Evolutionary conservation across 371 early-diverging fungal genomes (phyloP).

Genomic region (Syncephalastrum racemosum): DNA sequence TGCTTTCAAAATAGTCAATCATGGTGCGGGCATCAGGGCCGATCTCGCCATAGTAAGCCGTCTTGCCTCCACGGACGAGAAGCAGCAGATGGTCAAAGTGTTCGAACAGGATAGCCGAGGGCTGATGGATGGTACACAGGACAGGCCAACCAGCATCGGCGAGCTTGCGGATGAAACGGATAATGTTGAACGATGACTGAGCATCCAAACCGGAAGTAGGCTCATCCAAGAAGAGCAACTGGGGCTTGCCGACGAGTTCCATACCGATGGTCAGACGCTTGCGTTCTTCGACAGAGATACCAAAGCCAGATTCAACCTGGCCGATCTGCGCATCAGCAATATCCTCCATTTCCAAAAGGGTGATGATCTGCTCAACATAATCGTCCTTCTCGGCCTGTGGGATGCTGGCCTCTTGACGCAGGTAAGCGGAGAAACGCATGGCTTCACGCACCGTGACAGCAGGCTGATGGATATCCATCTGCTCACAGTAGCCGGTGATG

Average conservation of each 20-base stretch:
- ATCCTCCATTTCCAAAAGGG: constrained; percentile 57
- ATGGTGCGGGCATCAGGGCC: constrained; percentile 53
- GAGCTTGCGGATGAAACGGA: constrained; percentile 64
- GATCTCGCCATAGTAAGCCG: constrained; percentile 63
- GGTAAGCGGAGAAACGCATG: constrained; percentile 63
- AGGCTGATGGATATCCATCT: constrained; percentile 78
- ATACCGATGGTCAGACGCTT: constrained; percentile 66
- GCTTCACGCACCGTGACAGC: constrained; percentile 63
- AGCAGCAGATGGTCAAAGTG: constrained; percentile 67
- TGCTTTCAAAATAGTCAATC: constrained; percentile 58
- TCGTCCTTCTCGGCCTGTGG: constrained; percentile 54
- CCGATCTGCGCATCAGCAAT: constrained; percentile 57
- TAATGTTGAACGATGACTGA: constrained; percentile 66
- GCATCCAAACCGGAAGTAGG: constrained; percentile 76
- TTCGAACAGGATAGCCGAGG: constrained; percentile 61
- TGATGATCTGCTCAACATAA: constrained; percentile 60
- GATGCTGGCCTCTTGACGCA: constrained; percentile 59
- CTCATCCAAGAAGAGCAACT: constrained; percentile 80
- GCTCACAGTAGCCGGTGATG: constrained; percentile 80
- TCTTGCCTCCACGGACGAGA: too few species aligned
- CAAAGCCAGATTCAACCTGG: constrained; percentile 38
- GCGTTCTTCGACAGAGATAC: constrained; percentile 64
- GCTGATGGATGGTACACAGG: constrained; percentile 69
- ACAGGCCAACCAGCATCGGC: too few species aligned
- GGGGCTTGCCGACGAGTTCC: constrained; percentile 73